phyloP scores from a whole-genome alignment of 306 rosid genomes.

The Alnus glutinosa region DNA sequence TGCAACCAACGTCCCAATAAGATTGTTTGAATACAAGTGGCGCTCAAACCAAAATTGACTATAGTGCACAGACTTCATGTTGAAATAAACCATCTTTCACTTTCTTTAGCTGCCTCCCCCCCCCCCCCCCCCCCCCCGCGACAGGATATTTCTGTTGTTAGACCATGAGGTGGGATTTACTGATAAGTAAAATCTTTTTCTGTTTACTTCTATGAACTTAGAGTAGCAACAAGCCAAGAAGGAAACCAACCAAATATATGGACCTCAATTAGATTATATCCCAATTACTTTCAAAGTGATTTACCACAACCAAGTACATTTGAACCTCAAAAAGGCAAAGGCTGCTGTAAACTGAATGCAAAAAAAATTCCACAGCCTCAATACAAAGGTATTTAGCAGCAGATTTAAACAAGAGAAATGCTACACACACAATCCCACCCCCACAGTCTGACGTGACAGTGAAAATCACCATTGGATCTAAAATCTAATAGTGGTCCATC shows the following conservation, averaged over 20 bases:
- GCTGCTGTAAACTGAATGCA: background rate
- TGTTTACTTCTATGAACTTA: background rate
- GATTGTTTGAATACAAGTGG: background rate
- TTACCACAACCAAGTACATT: background rate
- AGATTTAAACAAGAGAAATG: background rate
- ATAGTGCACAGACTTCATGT: background rate
- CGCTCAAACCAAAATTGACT: background rate
- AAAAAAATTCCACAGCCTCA: background rate
- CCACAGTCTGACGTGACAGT: too few relatives aligned
- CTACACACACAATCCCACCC: too few relatives aligned
- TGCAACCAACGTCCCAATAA: background rate
- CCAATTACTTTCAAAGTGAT: background rate
- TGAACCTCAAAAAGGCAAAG: background rate
- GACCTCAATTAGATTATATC: slow-evolving; percentile 1
- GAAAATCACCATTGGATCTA: too few relatives aligned
- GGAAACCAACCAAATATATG: background rate
- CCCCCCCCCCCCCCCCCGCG: too few relatives aligned
- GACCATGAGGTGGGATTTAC: background rate
- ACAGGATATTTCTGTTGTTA: background rate
- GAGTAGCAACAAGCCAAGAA: background rate
- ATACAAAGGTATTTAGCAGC: background rate
- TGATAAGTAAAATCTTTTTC: background rate
- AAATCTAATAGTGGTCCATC: too few relatives aligned
- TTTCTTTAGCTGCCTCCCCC: background rate
- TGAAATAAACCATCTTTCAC: background rate